Base-by-base conservation (phyloP, 179 eudicot genomes). In the Beta corolliflora region DNA sequence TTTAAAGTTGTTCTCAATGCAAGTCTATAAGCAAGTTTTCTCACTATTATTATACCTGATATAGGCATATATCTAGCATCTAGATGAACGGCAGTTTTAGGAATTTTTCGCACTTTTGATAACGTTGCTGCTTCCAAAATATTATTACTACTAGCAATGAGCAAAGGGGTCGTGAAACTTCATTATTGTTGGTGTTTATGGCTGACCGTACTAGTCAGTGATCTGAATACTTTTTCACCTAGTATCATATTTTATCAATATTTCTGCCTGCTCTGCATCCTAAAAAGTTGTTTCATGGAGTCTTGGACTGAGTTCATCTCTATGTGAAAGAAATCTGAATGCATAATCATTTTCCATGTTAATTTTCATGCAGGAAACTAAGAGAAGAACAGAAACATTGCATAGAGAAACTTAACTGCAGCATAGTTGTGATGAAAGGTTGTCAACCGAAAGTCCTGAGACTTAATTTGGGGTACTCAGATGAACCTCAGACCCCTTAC, bases 401-500 rank as follows among this genome's bases (percentile, higher is more conserved):
- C 89, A 81, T 92, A 75, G 94, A 90, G 72, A 90, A 95, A 85
- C 93, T 95, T 60, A 90, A 77, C 16, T 95, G 98, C 83, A 95
- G 94, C 90, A 91, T 93, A 67, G 97, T 92, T 73, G 90, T 88
- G 83, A 93, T 95, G 97, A 92, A 89, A 82, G 92, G 94, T 73
- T 88, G 91, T 78, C 88, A 84, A 76, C 95, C 97, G 41, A 92
- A 92, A 82, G 91, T 95, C 48, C 94, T 95, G 36, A 87, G 91
- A 80, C 91, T 95, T 60, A 93, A 92, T 88, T 83, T 94, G 71
- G 89, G 87, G 66, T 85, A 81, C 81, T 82, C 96, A 14, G 88
- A 88, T 71, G 91, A 89, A 63, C 86, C 87, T 12, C 90, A 90
- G 81, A 95, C 97, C 45, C 93, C 98, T 31, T 93, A 91, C 89